Evolutionary conservation across 345 rosid genomes (phyloP).

Genomic region (Salix suchowensis): DNA sequence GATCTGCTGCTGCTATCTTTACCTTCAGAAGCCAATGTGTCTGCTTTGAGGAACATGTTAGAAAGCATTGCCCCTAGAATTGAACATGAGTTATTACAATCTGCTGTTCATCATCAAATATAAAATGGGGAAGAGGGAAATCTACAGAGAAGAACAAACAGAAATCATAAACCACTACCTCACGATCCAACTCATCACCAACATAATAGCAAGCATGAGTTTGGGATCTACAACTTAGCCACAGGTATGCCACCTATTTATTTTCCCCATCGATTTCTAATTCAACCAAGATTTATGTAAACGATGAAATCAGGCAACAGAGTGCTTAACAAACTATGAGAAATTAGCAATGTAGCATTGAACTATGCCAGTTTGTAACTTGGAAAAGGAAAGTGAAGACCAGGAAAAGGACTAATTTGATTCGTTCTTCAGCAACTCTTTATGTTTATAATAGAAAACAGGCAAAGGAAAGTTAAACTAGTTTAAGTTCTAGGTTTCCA

Average conservation of each 20-base stretch:
- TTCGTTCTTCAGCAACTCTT: too few relatives aligned
- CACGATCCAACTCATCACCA: neutral
- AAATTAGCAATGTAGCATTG: neutral
- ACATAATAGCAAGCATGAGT: neutral
- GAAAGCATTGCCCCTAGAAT: conserved; percentile 61
- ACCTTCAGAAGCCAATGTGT: conserved; percentile 29
- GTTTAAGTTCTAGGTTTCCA: too few relatives aligned
- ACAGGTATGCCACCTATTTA: conserved; percentile 10
- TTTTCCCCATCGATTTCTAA: conserved; percentile 2
- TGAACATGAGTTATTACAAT: conserved; percentile 21
- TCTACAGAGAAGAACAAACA: neutral
- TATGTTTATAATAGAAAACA: too few relatives aligned
- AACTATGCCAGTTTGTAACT: too few relatives aligned
- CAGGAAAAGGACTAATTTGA: too few relatives aligned
- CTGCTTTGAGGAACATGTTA: conserved; percentile 43
- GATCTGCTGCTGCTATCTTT: conserved; percentile 30
- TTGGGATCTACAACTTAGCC: conserved; percentile 14
- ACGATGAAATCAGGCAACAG: neutral
- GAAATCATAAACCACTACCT: conserved; percentile 3
- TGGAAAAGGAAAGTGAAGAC: too few relatives aligned
- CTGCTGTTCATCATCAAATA: conserved; percentile 15
- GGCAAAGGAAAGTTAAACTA: too few relatives aligned
- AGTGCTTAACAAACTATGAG: neutral
- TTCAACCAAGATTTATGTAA: neutral
- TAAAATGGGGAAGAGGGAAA: neutral